Conservation (phyloP, 1,139 yeast species). For the Saccharomycopsis crataegensis region DNA sequence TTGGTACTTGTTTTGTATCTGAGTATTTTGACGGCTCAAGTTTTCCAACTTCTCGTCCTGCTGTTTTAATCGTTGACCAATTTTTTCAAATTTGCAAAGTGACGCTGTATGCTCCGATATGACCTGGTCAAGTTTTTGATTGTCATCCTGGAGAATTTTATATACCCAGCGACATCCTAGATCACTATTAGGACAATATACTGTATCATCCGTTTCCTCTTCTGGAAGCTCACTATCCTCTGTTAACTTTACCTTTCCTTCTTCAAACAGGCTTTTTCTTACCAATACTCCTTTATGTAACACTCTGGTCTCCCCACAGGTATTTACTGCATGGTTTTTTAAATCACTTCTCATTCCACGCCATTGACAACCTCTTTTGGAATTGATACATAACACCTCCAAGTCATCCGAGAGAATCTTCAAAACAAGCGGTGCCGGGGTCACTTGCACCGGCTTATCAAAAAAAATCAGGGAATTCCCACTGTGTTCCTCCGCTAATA, state of each 20-base stretch:
- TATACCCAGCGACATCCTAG: slow-evolving; percentile 3
- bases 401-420: slow-evolving; percentile 13
- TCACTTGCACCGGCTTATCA: neutral
- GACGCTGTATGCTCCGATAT: neutral
- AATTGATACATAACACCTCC: slow-evolving; percentile 10
- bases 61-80: neutral
- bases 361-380: slow-evolving; percentile 9
- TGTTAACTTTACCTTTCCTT: neutral
- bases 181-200: slow-evolving; percentile 2
- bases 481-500: neutral
- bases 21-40: neutral
- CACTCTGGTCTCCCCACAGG: slow-evolving; percentile 3
- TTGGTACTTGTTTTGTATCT: neutral
- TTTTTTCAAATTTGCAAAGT: slow-evolving; percentile 1
- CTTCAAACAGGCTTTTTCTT: neutral
- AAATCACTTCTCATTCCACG: slow-evolving; percentile 8
- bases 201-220: neutral
- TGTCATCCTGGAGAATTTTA: neutral
- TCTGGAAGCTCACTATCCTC: neutral
- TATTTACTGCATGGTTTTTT: neutral
- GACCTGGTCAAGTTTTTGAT: neutral
- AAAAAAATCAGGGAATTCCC: no score
- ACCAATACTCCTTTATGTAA: neutral
- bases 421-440: slow-evolving; percentile 14
- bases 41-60: slow-evolving; percentile 1